phyloP scores from a whole-genome alignment of 208 protist species.

The Wallacemonas rigidus region DNA sequence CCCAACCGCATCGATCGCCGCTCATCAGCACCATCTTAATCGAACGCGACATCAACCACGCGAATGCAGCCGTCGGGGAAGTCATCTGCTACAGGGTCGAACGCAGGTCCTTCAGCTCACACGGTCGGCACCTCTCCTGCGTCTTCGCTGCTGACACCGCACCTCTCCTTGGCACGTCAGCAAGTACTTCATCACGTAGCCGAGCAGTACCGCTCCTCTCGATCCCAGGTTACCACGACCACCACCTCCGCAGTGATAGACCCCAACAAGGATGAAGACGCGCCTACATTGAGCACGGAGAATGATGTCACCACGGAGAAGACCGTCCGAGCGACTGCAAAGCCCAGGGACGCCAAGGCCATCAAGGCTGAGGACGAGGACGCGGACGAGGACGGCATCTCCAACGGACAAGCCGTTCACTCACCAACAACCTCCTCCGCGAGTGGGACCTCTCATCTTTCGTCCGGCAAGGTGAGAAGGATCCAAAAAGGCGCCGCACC shows the following conservation, averaged over 20 bases:
- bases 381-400: background rate
- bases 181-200: conserved; percentile 1
- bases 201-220: background rate
- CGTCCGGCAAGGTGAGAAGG: background rate
- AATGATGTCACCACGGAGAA: too few relatives aligned
- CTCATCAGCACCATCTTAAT: too few relatives aligned
- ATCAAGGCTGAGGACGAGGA: background rate
- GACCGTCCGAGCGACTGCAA: too few relatives aligned
- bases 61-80: background rate
- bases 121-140: background rate
- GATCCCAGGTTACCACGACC: too few relatives aligned
- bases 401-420: background rate
- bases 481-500: conserved; percentile 10
- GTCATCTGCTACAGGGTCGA: background rate
- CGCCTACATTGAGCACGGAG: too few relatives aligned
- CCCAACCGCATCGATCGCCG: too few relatives aligned
- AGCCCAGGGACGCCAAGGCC: background rate
- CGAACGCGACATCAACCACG: background rate
- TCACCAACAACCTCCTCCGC: background rate
- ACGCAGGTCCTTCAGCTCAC: background rate
- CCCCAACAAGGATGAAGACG: too few relatives aligned
- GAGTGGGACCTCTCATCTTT: background rate
- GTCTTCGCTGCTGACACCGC: conserved; percentile 2
- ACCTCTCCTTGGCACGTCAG: conserved; percentile 1
- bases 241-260: too few relatives aligned